Conservation (phyloP, 2,329 filamentous ascomycete genomes). For the Diatrype stigma region DNA sequence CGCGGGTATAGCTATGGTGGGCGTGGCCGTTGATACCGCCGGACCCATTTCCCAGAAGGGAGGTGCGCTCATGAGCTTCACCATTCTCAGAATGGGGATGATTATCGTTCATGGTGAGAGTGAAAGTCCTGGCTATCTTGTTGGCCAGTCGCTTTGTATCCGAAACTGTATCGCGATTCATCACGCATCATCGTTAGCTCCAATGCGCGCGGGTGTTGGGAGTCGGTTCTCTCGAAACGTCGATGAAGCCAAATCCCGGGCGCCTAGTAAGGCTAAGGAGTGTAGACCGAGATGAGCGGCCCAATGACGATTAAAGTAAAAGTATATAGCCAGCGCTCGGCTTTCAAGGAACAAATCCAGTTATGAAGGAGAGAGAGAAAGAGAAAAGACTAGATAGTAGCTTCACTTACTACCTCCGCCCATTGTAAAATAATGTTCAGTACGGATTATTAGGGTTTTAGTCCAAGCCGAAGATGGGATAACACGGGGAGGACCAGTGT, state of each 20-base stretch:
- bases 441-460: too few relatives aligned
- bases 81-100: conserved; percentile 18
- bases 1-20: conserved; percentile 24
- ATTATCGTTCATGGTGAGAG: conserved; percentile 5
- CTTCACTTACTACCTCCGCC: too few relatives aligned
- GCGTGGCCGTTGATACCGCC: conserved; percentile 17
- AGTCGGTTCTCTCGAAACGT: conserved; percentile 2
- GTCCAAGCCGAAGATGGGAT: too few relatives aligned
- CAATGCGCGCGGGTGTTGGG: conserved; percentile 6
- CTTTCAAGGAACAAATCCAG: too few relatives aligned
- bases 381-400: too few relatives aligned
- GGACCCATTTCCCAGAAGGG: conserved; percentile 18
- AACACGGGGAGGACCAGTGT: too few relatives aligned
- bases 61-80: conserved; percentile 20
- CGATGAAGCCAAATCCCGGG: not conserved
- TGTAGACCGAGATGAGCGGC: not conserved
- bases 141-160: conserved; percentile 22
- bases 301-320: too few relatives aligned
- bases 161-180: conserved; percentile 24
- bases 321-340: too few relatives aligned
- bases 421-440: too few relatives aligned
- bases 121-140: conserved; percentile 15
- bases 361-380: too few relatives aligned
- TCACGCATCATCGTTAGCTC: conserved; percentile 25
- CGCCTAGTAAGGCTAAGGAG: not conserved